Base-by-base conservation (phyloP, 2,329 filamentous ascomycete species). In the Ceratocystis huliohia region DNA sequence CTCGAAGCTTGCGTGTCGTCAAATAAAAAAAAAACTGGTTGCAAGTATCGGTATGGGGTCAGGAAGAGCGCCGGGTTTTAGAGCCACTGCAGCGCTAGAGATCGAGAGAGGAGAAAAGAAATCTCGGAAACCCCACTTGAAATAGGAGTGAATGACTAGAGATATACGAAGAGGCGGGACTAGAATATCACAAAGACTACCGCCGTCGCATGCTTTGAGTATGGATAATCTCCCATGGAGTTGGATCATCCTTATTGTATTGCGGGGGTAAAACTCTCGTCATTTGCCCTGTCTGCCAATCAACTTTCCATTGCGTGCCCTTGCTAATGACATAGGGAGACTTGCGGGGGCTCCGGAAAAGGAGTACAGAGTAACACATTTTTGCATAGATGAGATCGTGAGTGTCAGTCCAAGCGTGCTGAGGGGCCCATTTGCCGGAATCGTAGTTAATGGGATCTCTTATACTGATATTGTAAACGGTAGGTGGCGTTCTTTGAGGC, bases 321-420 rank as follows among this genome's bases (percentile, higher is more conserved):
- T 80, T 78, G 73, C 76, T 77, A 70, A 85, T 79, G 66, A 85
- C 78, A 69, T 81, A 82, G 70, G 83, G 82, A 68, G 78, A 81
- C 72, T 84, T 84, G 64, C 82, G 76, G 28, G 83, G 83, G 67
- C 79, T 81, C 66, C 80, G 77, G 72, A 81, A 82, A 28, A 83
- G 76, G 8, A 85, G 74, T 63, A 83, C 80, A n/a, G 80, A 79
- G 72, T 84, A 84, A 73, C 82, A 85, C 8, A 83, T 76, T 72
- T 82, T 83, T 64, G 82, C 82, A 68, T 85, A 85, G 33, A 84
- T 74, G 73, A 83, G 77, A 70, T 85, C 82, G 73, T 84, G 82
- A 44, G 78, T 78, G 57, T 75, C 74, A 5, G 80, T 80, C 82
- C 82, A 84, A 64, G 76, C 74, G 70, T 84, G 81, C 67, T 78